These are phyloP conservation scores for Pichia sp. DNA, from an alignment of 1,139 yeast species.

Conservation along the genomic window DNA sequence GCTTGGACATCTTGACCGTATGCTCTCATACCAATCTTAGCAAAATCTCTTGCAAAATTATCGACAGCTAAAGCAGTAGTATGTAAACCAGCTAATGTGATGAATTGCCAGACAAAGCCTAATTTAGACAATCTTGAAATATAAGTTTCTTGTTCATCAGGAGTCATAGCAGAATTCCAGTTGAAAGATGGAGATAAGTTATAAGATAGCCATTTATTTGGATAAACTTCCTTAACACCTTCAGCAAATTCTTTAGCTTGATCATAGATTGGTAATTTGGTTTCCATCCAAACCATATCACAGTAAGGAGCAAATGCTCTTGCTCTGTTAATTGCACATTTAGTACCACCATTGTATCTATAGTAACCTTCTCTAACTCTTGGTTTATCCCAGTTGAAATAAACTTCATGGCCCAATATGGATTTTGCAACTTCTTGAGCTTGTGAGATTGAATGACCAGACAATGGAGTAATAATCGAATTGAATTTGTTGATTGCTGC, in stretches of 20 bases:
- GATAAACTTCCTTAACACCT: conserved; percentile 75
- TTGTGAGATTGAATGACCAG: conserved; percentile 70
- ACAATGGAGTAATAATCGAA: conserved; percentile 64
- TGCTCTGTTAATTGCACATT: conserved; percentile 96
- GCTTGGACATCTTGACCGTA: conserved; percentile 84
- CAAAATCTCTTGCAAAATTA: conserved; percentile 71
- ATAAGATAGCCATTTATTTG: conserved; percentile 93
- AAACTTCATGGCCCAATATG: conserved; percentile 74
- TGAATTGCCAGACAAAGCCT: conserved; percentile 97
- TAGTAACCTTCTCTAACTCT: conserved; percentile 97
- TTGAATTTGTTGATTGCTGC: conserved; percentile 61
- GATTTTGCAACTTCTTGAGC: conserved; percentile 74
- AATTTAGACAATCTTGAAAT: conserved; percentile 79
- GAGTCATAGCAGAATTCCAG: conserved; percentile 93
- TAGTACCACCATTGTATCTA: conserved; percentile 94
- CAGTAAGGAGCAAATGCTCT: conserved; percentile 93
- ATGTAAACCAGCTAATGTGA: conserved; percentile 95
- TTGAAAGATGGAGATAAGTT: conserved; percentile 95
- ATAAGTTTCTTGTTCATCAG: conserved; percentile 84
- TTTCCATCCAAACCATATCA: conserved; percentile 98
- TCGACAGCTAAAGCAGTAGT: conserved; percentile 92
- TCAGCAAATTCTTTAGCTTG: conserved; percentile 95
- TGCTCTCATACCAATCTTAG: conserved; percentile 89
- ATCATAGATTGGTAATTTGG: conserved; percentile 85
- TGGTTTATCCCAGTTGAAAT: conserved; percentile 94